Evolutionary conservation across 352 stramenopile genomes (phyloP).

Genomic region (Pythium grandisporangium): DNA sequence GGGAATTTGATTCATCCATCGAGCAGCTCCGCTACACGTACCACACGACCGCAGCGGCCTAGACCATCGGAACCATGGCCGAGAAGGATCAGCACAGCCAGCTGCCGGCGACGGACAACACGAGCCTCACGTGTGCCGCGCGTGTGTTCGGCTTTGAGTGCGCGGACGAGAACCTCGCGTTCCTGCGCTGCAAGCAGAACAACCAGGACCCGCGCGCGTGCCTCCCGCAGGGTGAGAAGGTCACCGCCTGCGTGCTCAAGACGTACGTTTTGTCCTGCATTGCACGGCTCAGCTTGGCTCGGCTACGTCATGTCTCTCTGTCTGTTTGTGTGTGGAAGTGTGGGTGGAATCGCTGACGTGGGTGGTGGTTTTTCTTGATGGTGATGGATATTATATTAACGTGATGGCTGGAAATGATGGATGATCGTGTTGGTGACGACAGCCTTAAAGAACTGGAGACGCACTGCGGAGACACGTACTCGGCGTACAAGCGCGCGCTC

Average conservation of each 20-base stretch:
- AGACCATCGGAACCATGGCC: slow-evolving; percentile 18
- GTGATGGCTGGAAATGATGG: too few species aligned
- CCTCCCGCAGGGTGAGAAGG: slow-evolving; percentile 80
- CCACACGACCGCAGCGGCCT: too few species aligned
- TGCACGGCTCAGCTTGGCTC: too few species aligned
- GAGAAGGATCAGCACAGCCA: slow-evolving; percentile 43
- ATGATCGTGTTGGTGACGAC: too few species aligned
- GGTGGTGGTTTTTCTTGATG: neutral
- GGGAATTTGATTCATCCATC: too few species aligned
- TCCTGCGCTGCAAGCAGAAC: slow-evolving; percentile 83
- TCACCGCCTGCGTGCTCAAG: slow-evolving; percentile 81
- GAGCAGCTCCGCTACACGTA: too few species aligned
- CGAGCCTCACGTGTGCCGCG: slow-evolving; percentile 78
- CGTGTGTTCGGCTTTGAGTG: slow-evolving; percentile 79
- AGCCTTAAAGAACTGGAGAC: slow-evolving; percentile 74
- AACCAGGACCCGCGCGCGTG: slow-evolving; percentile 75
- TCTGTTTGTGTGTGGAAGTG: too few species aligned
- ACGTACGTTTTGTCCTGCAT: slow-evolving; percentile 50
- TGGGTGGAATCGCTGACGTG: too few species aligned
- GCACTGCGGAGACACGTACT: slow-evolving; percentile 80
- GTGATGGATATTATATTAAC: neutral
- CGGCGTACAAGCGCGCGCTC: slow-evolving; percentile 81
- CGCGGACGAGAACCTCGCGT: slow-evolving; percentile 73
- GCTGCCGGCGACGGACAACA: slow-evolving; percentile 81
- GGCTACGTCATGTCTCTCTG: too few species aligned